Evolutionary conservation across 805 yeast genomes (phyloP).

Genomic region (Candida montana): DNA sequence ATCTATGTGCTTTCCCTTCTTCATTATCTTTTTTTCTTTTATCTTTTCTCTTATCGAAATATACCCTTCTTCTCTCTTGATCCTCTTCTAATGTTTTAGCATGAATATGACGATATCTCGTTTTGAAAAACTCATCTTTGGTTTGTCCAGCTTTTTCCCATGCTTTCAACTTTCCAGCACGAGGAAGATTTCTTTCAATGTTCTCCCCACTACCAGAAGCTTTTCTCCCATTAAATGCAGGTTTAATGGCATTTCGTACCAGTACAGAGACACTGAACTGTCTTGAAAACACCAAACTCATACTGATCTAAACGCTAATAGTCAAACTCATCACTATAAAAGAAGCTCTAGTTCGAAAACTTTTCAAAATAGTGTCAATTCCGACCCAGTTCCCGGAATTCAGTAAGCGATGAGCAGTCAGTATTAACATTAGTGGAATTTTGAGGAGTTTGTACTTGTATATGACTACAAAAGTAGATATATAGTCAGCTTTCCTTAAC

Average conservation of each 20-base stretch:
- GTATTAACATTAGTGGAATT: no score
- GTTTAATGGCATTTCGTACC: conserved; percentile 7
- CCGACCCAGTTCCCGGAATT: neutral
- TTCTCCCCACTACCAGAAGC: conserved; percentile 4
- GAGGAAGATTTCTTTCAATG: conserved; percentile 43
- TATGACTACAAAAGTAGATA: no score
- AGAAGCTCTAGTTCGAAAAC: neutral
- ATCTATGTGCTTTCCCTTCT: conserved; percentile 12
- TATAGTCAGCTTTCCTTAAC: no score
- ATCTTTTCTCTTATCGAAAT: conserved; percentile 17
- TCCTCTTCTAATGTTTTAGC: conserved; percentile 32
- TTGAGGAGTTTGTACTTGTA: no score
- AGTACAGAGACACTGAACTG: neutral
- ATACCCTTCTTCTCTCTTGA: conserved; percentile 13
- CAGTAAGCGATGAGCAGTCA: no score
- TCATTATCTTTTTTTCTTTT: conserved; percentile 5
- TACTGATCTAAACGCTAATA: neutral
- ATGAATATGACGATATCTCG: conserved; percentile 63
- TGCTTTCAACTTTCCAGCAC: conserved; percentile 40
- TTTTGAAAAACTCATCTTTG: conserved; percentile 57
- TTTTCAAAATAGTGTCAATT: neutral
- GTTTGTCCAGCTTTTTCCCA: conserved; percentile 62
- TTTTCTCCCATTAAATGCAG: conserved; percentile 13
- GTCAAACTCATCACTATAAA: neutral
- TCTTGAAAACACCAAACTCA: conserved; percentile 9